These are phyloP conservation scores for Haematococcus sp. DNA, from an alignment of 139 green algal genomes.

Conservation along the genomic window DNA sequence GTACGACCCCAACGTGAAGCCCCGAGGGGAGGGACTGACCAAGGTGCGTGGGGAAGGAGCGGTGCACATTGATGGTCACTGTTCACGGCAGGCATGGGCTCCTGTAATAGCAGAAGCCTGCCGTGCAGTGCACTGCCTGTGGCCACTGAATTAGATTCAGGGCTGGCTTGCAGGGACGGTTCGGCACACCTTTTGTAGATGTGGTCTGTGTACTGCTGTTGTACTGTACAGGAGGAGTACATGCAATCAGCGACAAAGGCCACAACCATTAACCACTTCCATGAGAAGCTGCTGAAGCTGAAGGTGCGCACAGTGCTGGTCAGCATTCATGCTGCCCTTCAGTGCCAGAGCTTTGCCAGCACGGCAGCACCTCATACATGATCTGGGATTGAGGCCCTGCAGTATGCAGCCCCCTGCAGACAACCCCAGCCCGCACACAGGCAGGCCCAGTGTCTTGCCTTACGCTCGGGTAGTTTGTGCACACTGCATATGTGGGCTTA, in stretches of 20 bases:
- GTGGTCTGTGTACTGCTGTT: too few relatives aligned
- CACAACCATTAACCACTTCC: constrained; percentile 81
- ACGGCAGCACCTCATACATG: background rate
- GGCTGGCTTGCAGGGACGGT: too few relatives aligned
- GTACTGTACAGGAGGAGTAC: constrained; percentile 43
- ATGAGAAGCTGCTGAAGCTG: constrained; percentile 78
- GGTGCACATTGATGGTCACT: too few relatives aligned
- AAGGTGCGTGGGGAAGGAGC: too few relatives aligned
- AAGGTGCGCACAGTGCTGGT: constrained; percentile 50
- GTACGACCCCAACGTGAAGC: constrained; percentile 57
- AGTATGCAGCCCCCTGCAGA: background rate
- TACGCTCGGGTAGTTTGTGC: background rate
- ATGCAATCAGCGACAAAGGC: constrained; percentile 26
- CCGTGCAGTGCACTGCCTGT: too few relatives aligned
- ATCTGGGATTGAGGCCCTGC: background rate
- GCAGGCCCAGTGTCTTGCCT: background rate
- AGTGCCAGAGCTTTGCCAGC: background rate
- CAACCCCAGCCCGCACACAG: background rate
- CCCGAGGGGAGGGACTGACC: constrained; percentile 33
- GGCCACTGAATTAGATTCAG: too few relatives aligned
- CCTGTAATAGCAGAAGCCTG: too few relatives aligned
- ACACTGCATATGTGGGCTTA: background rate
- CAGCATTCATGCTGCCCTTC: background rate
- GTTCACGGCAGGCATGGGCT: too few relatives aligned
- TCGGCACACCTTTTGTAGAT: too few relatives aligned